Evolutionary conservation across 805 yeast genomes (phyloP), one percentile per base, ranked within the genome.

Genomic region (Kluyveromyces dobzhanskii): DNA sequence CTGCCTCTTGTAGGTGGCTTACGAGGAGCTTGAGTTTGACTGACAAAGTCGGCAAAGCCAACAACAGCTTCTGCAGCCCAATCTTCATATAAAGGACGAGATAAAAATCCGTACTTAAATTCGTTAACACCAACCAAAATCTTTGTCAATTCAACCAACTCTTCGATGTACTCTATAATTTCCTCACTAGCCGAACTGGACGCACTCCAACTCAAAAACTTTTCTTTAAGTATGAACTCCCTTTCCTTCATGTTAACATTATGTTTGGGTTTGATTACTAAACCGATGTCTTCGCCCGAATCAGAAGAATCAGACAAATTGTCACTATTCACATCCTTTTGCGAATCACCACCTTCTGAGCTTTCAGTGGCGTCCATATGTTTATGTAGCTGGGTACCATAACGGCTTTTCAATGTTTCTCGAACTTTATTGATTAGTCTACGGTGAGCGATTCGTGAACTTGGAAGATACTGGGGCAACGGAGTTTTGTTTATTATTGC

Each of bases 191-290:
- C 73, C 3, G 71, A 65, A 41, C 66, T 65, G 1, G 73, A 56
- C 2, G 77, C 77, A 47, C 69, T 71, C 78, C 78, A 73, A 39
- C 70, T 61, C 45, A 73, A 51, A 40, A 67, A 61, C 43, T 62
- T 61, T 41, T 66, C 67, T 40, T 63, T 61, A 16, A 65, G 39
- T 3, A 62, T 42, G 25, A 49, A 49, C n/a, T 17, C 30, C n/a
- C 41, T 32, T 10, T 23, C 34, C 3, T 37, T 43, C 17, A 17
- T 17, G 12, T 23, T 19, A 11, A 27, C 30, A 17, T 32, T 13
- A 14, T 26, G 30, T 30, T 35, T 39, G n/a, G 40, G 30, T 16
- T 38, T 32, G n/a, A 42, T 39, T 10, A 41, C 33, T 13, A 43
- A 30, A 16, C 57, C 65, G 37, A 47, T 41, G 12, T 43, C 44